Evolutionary conservation across 495 filamentous ascomycete species (phyloP).

Genomic region (Aspergillus carlsbadensis): DNA sequence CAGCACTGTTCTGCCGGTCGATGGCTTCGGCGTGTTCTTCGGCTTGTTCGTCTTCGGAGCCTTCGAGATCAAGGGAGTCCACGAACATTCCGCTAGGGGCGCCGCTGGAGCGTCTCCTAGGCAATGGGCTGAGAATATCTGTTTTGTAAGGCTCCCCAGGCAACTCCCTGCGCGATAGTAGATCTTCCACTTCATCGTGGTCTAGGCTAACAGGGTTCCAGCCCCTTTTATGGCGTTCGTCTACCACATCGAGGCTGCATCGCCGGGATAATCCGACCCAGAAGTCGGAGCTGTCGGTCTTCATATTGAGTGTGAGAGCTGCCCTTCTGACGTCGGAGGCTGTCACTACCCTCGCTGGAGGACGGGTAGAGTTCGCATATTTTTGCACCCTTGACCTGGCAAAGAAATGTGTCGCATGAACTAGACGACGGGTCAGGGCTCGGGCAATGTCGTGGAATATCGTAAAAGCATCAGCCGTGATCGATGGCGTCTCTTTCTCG

Average conservation of each 20-base stretch:
- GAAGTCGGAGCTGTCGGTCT: slow-evolving; percentile 40
- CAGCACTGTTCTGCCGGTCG: slow-evolving; percentile 49
- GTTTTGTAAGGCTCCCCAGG: neutral
- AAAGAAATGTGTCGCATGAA: slow-evolving; percentile 66
- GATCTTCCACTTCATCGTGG: slow-evolving; percentile 56
- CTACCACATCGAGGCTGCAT: slow-evolving; percentile 55
- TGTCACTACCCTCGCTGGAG: slow-evolving; percentile 43
- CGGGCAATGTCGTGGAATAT: slow-evolving; percentile 72
- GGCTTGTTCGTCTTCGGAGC: slow-evolving; percentile 49
- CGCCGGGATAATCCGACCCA: slow-evolving; percentile 62
- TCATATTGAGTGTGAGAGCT: slow-evolving; percentile 47
- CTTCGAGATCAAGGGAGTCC: neutral
- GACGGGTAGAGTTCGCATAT: slow-evolving; percentile 34
- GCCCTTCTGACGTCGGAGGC: slow-evolving; percentile 66
- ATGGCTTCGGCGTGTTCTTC: slow-evolving; percentile 54
- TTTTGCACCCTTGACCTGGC: slow-evolving; percentile 56
- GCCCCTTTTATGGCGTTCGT: slow-evolving; percentile 35
- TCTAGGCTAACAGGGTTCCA: slow-evolving; percentile 33
- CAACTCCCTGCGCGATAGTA: slow-evolving; percentile 30
- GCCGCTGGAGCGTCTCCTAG: neutral
- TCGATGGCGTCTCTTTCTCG: slow-evolving; percentile 55
- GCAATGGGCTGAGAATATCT: neutral
- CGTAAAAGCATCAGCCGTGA: slow-evolving; percentile 64
- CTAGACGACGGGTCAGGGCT: slow-evolving; percentile 64
- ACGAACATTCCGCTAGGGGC: slow-evolving; percentile 11